Conservation (phyloP, 108 stramenopile species). For the Halocafeteria seosinensis region DNA sequence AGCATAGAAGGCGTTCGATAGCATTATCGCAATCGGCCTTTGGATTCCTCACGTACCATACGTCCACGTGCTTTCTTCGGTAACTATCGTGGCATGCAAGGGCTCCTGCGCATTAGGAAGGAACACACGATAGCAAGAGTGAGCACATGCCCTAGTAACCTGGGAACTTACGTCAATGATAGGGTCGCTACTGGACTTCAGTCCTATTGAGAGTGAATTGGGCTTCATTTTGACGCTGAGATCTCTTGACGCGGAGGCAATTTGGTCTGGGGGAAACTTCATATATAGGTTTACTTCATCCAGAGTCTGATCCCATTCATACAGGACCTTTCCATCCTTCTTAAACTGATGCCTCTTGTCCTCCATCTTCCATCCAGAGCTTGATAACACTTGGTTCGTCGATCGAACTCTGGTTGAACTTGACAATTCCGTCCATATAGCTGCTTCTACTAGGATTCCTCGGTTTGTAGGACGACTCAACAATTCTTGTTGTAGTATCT, state of each 20-base stretch:
- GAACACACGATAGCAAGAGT: too few relatives aligned
- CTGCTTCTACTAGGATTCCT: too few relatives aligned
- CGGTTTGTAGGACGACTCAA: too few relatives aligned
- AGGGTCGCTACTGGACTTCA: constrained; percentile 45
- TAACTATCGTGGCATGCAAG: constrained; percentile 52
- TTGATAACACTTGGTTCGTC: too few relatives aligned
- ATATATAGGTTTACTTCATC: constrained; percentile 71
- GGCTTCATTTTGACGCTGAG: constrained; percentile 28
- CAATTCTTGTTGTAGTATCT: too few relatives aligned
- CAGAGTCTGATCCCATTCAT: constrained; percentile 87
- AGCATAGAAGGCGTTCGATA: background rate
- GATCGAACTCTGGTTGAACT: too few relatives aligned
- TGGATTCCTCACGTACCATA: constrained; percentile 17
- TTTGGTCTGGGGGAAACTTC: constrained; percentile 33
- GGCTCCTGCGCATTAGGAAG: too few relatives aligned
- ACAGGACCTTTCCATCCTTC: constrained; percentile 35
- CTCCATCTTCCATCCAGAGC: too few relatives aligned
- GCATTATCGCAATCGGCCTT: background rate
- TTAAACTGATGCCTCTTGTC: too few relatives aligned
- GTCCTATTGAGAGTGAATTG: constrained; percentile 20
- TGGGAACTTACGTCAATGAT: too few relatives aligned
- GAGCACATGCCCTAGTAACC: too few relatives aligned
- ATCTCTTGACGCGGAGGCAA: constrained; percentile 10
- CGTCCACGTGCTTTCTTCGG: constrained; percentile 60
- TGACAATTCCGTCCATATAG: too few relatives aligned